Percentiles rank a stretch among this genome's conserved stretches.
Conservation (phyloP, 2,329 filamentous ascomycete genomes). For the Plectosphaerella sp. region DNA sequence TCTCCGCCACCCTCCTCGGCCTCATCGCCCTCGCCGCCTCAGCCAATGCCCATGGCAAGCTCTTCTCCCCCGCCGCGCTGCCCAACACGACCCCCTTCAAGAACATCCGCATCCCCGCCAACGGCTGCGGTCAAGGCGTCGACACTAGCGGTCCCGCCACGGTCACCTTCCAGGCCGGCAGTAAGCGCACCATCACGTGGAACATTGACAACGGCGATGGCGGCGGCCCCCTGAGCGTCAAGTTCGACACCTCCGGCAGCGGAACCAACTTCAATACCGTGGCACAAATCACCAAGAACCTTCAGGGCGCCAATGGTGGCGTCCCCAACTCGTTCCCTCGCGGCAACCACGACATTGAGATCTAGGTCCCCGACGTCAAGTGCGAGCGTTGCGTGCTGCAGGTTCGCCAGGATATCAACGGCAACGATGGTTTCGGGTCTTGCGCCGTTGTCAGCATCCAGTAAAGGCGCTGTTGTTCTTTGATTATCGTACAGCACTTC, state of each 20-base stretch:
- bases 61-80: neutral
- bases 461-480: neutral
- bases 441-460: conserved; percentile 4
- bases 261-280: conserved; percentile 1
- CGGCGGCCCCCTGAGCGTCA: neutral
- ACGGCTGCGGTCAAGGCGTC: neutral
- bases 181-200: neutral
- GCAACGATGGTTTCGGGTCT: conserved; percentile 2
- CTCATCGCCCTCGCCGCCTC: conserved; percentile 10
- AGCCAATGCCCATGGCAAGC: conserved; percentile 1
- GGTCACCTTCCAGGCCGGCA: neutral
- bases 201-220: neutral
- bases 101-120: conserved; percentile 2
- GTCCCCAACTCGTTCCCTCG: neutral
- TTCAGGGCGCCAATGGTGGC: neutral
- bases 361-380: neutral
- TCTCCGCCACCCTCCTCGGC: conserved; percentile 8
- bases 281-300: neutral
- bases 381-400: conserved; percentile 1
- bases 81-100: conserved; percentile 2
- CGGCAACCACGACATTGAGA: conserved; percentile 3
- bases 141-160: neutral
- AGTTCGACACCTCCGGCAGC: neutral
- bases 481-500: too few relatives aligned
- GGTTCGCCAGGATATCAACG: conserved; percentile 3